Evolutionary conservation across 2,329 filamentous ascomycete species (phyloP).

Genomic region (Fusarium sp.): DNA sequence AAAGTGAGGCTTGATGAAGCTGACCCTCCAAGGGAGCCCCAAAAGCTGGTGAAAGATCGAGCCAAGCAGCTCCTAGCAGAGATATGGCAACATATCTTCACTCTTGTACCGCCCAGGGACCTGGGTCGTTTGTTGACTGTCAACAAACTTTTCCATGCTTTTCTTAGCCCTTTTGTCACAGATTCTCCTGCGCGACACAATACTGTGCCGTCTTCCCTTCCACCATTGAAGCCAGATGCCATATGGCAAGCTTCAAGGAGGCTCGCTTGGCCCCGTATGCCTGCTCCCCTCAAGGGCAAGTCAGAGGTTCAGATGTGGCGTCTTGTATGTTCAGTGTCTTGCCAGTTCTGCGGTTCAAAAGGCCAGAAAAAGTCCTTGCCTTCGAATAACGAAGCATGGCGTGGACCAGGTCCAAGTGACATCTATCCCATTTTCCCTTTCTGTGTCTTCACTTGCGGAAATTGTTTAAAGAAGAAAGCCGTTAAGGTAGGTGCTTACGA

Average conservation of each 20-base stretch:
- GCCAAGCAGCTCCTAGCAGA: conserved; percentile 62
- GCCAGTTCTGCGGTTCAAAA: conserved; percentile 73
- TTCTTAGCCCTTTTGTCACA: conserved; percentile 62
- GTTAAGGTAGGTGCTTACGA: conserved; percentile 68
- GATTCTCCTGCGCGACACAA: conserved; percentile 32
- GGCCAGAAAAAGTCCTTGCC: conserved; percentile 28
- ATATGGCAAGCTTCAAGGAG: conserved; percentile 80
- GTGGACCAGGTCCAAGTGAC: conserved; percentile 70
- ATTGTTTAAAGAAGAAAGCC: conserved; percentile 70
- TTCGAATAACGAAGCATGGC: conserved; percentile 58
- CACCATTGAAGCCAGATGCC: conserved; percentile 65
- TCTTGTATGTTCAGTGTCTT: conserved; percentile 70
- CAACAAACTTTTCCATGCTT: conserved; percentile 73
- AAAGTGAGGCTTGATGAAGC: conserved; percentile 36
- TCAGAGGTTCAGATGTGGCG: conserved; percentile 83
- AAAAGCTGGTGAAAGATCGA: conserved; percentile 25
- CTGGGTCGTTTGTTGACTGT: conserved; percentile 74
- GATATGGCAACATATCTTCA: conserved; percentile 78
- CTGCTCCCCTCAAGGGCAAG: conserved; percentile 71
- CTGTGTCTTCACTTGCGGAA: conserved; percentile 71
- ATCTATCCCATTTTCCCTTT: conserved; percentile 79
- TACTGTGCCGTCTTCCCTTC: conserved; percentile 43
- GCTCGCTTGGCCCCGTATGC: conserved; percentile 73
- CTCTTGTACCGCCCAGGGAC: conserved; percentile 70
- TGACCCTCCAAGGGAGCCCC: conserved; percentile 13